phyloP scores from a whole-genome alignment of 495 filamentous ascomycete genomes.

The Endocarpon pusillum region DNA sequence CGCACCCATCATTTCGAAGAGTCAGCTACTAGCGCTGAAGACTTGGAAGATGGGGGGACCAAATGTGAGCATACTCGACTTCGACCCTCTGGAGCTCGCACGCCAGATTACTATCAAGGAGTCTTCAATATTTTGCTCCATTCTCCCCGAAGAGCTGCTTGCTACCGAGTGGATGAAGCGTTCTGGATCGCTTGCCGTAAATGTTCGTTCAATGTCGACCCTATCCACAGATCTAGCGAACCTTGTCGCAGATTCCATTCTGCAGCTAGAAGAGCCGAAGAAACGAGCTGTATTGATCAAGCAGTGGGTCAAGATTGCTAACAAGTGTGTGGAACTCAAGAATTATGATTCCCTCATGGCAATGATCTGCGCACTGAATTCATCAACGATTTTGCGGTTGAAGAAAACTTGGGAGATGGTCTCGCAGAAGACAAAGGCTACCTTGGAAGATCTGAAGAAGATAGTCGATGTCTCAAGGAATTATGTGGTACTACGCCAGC shows the following conservation, averaged over 20 bases:
- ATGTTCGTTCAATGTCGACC: slow-evolving; percentile 87
- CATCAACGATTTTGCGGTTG: slow-evolving; percentile 79
- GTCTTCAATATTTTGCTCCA: slow-evolving; percentile 82
- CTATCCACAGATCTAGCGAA: slow-evolving; percentile 84
- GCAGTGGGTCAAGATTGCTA: slow-evolving; percentile 94
- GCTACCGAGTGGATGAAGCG: slow-evolving; percentile 88
- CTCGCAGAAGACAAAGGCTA: slow-evolving; percentile 66
- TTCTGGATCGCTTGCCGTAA: slow-evolving; percentile 58
- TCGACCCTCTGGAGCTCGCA: slow-evolving; percentile 83
- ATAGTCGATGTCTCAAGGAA: slow-evolving; percentile 84
- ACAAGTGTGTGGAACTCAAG: slow-evolving; percentile 70
- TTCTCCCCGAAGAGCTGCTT: slow-evolving; percentile 85
- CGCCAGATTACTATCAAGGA: slow-evolving; percentile 89
- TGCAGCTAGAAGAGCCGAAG: slow-evolving; percentile 73
- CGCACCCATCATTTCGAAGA: slow-evolving; percentile 50
- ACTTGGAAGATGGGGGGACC: slow-evolving; percentile 56
- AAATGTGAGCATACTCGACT: slow-evolving; percentile 66
- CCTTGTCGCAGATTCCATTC: slow-evolving; percentile 88
- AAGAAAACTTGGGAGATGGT: slow-evolving; percentile 88
- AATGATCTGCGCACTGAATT: slow-evolving; percentile 84
- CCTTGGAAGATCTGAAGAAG: slow-evolving; percentile 55
- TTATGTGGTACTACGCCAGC: slow-evolving; percentile 74
- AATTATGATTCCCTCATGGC: slow-evolving; percentile 97
- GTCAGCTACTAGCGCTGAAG: slow-evolving; percentile 54
- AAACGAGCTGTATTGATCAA: slow-evolving; percentile 84